These are phyloP conservation scores for Cyberlindnera xishuangbannaensis DNA, from an alignment of 805 yeast genomes.

Conservation along the genomic window DNA sequence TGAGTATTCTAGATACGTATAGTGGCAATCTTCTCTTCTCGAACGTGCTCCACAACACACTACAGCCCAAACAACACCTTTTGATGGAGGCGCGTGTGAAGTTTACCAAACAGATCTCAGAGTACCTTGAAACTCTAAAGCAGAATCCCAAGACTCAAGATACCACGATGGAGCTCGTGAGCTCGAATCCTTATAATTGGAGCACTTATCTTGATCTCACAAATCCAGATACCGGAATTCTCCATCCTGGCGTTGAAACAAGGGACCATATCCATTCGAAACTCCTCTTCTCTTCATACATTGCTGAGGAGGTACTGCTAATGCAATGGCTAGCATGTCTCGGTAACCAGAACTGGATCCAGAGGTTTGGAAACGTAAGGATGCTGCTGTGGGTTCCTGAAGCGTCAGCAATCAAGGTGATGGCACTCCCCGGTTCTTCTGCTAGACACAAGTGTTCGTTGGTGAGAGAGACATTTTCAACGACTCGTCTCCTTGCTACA, in stretches of 20 bases:
- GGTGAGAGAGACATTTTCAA: slow-evolving; percentile 59
- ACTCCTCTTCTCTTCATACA: slow-evolving; percentile 53
- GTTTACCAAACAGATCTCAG: slow-evolving; percentile 19
- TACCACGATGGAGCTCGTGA: slow-evolving; percentile 25
- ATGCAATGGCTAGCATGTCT: slow-evolving; percentile 73
- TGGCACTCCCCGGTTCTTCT: slow-evolving; percentile 47
- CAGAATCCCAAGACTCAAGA: not conserved
- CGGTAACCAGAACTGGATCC: slow-evolving; percentile 68
- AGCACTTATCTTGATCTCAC: slow-evolving; percentile 46
- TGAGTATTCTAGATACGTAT: slow-evolving; percentile 55
- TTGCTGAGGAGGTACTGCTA: slow-evolving; percentile 59
- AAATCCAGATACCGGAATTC: slow-evolving; percentile 34
- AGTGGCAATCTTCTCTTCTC: slow-evolving; percentile 59
- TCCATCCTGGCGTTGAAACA: slow-evolving; percentile 33
- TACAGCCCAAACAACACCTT: slow-evolving; percentile 59
- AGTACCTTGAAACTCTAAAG: slow-evolving; percentile 3
- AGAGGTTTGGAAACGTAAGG: slow-evolving; percentile 65
- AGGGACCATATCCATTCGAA: slow-evolving; percentile 43
- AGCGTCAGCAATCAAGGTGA: slow-evolving; percentile 52
- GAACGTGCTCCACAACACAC: slow-evolving; percentile 49
- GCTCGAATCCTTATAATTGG: slow-evolving; percentile 65
- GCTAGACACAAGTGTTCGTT: slow-evolving; percentile 59
- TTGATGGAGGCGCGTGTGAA: slow-evolving; percentile 48
- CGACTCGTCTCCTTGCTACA: slow-evolving; percentile 50
- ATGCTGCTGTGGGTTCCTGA: slow-evolving; percentile 67